These are phyloP conservation scores for Wickerhamiella siamensis DNA, from an alignment of 805 yeast species.

Conservation along the genomic window DNA sequence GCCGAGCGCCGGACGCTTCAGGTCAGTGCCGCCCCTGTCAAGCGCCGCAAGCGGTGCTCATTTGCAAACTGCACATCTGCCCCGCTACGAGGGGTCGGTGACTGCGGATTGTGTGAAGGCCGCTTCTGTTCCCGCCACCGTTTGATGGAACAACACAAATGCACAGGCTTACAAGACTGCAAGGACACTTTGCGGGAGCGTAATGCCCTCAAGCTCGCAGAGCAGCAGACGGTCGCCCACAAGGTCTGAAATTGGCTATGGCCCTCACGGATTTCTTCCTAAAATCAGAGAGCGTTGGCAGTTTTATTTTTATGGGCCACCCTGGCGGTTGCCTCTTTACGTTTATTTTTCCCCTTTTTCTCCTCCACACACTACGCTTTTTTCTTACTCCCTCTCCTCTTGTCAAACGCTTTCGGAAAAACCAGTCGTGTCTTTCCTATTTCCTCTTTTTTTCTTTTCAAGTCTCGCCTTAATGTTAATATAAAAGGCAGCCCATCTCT, in stretches of 20 bases:
- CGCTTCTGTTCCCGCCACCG: conserved; percentile 80
- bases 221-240: conserved; percentile 69
- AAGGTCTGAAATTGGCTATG: conserved; percentile 46
- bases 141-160: conserved; percentile 68
- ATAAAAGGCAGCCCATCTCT: too few relatives aligned
- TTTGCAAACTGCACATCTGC: conserved; percentile 47
- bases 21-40: conserved; percentile 21
- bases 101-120: conserved; percentile 71
- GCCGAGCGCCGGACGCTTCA: conserved; percentile 20
- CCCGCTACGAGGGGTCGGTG: conserved; percentile 57
- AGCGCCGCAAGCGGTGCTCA: conserved; percentile 34
- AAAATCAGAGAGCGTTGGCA: conserved; percentile 1
- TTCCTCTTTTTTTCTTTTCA: too few relatives aligned
- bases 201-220: conserved; percentile 68
- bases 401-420: too few relatives aligned
- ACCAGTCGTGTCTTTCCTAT: too few relatives aligned
- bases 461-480: too few relatives aligned
- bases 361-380: too few relatives aligned
- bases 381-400: too few relatives aligned
- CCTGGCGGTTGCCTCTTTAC: neutral
- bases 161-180: conserved; percentile 64
- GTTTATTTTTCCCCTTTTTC: neutral
- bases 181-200: conserved; percentile 73
- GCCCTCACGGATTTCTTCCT: too few relatives aligned
- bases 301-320: neutral